Evolutionary conservation across 106 monocot species (phyloP).

Genomic region (Alisma plantagoaquatica): DNA sequence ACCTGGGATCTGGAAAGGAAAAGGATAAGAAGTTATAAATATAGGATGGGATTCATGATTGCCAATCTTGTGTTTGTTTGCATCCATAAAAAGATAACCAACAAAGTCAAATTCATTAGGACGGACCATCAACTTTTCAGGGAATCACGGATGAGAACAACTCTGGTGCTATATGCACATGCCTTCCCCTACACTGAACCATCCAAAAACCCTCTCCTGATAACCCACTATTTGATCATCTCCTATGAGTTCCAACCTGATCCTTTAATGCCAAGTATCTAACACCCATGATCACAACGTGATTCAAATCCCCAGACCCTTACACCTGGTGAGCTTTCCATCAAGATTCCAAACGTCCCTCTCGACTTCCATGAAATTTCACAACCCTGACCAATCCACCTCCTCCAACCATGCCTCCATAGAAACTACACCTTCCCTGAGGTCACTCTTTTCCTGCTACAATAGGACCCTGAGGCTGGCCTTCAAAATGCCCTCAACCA

Average conservation of each 20-base stretch:
- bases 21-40: too few relatives aligned
- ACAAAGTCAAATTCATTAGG: too few relatives aligned
- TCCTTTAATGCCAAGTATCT: constrained; percentile 71
- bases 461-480: constrained; percentile 35
- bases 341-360: constrained; percentile 59
- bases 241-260: constrained; percentile 39
- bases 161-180: too few relatives aligned
- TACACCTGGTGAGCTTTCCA: constrained; percentile 59
- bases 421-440: constrained; percentile 71
- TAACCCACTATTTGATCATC: constrained; percentile 85
- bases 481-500: constrained; percentile 56
- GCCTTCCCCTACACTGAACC: neutral
- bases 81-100: too few relatives aligned
- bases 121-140: too few relatives aligned
- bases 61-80: too few relatives aligned
- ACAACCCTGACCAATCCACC: constrained; percentile 62
- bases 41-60: too few relatives aligned
- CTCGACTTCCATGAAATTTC: constrained; percentile 41
- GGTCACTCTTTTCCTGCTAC: constrained; percentile 63
- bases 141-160: too few relatives aligned
- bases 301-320: constrained; percentile 34
- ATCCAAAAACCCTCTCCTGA: constrained; percentile 35
- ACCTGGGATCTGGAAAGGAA: too few relatives aligned
- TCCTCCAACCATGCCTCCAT: constrained; percentile 77
- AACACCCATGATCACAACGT: constrained; percentile 46